A percentile compares a stretch with the other conserved stretches of the same genome.
phyloP scores from a whole-genome alignment of 2,329 filamentous ascomycete species.

The Ophiostoma quercus region DNA sequence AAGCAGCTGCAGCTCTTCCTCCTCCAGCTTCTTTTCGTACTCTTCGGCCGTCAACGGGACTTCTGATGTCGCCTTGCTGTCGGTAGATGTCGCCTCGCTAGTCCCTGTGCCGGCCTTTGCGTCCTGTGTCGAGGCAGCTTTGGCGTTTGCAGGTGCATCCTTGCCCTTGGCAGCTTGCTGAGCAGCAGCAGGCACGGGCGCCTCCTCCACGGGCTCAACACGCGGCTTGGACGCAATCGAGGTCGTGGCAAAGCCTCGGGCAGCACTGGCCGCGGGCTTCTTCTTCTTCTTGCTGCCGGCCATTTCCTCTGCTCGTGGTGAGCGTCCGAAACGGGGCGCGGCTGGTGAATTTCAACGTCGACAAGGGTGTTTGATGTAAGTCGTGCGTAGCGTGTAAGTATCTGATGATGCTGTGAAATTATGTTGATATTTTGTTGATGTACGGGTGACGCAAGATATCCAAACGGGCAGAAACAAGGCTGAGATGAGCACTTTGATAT shows the following conservation, averaged over 20 bases:
- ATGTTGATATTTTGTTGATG: background rate
- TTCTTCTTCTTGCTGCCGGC: slow-evolving; percentile 81
- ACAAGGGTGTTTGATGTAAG: slow-evolving; percentile 2
- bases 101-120: slow-evolving; percentile 13
- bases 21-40: slow-evolving; percentile 81
- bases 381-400: background rate
- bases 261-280: slow-evolving; percentile 81
- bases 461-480: background rate
- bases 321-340: slow-evolving; percentile 19
- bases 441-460: background rate
- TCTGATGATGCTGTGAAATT: background rate
- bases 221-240: slow-evolving; percentile 81
- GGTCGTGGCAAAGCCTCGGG: slow-evolving; percentile 87
- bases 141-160: slow-evolving; percentile 21
- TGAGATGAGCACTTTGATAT: background rate
- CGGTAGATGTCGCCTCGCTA: slow-evolving; percentile 28
- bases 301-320: slow-evolving; percentile 45
- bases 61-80: slow-evolving; percentile 28
- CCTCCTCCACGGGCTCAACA: slow-evolving; percentile 48
- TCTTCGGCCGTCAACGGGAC: slow-evolving; percentile 72
- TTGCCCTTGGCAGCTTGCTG: slow-evolving; percentile 21
- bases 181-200: slow-evolving; percentile 29
- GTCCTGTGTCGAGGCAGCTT: slow-evolving; percentile 24
- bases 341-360: slow-evolving; percentile 12
- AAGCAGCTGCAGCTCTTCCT: slow-evolving; percentile 80